These are phyloP conservation scores for Apophysomyces sp. DNA, from an alignment of 371 early-diverging fungal genomes.

Conservation along the genomic window DNA sequence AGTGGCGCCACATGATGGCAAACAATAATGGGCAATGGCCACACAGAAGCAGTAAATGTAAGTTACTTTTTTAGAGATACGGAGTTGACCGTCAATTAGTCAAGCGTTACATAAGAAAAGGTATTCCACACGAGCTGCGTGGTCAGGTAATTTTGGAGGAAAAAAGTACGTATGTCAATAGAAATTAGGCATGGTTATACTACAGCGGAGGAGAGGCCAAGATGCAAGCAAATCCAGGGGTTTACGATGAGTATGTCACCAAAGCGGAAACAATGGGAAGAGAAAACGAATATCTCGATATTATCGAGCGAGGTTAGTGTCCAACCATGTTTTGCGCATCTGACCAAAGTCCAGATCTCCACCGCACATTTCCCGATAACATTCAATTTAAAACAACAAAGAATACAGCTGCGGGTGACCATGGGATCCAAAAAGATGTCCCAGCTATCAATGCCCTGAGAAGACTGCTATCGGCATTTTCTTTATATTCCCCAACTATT, in stretches of 20 bases:
- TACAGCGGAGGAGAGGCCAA: conserved; percentile 82
- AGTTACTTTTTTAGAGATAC: background rate
- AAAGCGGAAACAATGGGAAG: conserved; percentile 52
- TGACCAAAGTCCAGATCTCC: conserved; percentile 53
- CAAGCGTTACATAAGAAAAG: conserved; percentile 82
- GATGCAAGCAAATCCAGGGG: conserved; percentile 56
- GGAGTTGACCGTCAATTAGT: conserved; percentile 33
- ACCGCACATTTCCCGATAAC: conserved; percentile 82
- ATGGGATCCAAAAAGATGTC: conserved; percentile 31
- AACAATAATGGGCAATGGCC: conserved; percentile 61
- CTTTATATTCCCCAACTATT: conserved; percentile 63
- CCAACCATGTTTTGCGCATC: background rate
- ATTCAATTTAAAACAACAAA: conserved; percentile 56
- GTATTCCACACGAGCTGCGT: conserved; percentile 78
- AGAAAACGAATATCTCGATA: conserved; percentile 68
- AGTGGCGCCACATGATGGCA: conserved; percentile 61
- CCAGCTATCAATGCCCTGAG: conserved; percentile 67
- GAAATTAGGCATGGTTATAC: conserved; percentile 70
- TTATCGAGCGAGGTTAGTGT: conserved; percentile 63
- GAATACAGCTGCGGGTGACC: conserved; percentile 22
- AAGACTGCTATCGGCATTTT: conserved; percentile 72
- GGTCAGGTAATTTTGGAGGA: conserved; percentile 53
- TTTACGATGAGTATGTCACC: conserved; percentile 56
- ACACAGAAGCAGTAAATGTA: conserved; percentile 60
- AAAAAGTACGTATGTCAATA: background rate